These are phyloP conservation scores for Lepiota brunneoincarnata DNA, from an alignment of 768 basidiomycete species.

Conservation along the genomic window DNA sequence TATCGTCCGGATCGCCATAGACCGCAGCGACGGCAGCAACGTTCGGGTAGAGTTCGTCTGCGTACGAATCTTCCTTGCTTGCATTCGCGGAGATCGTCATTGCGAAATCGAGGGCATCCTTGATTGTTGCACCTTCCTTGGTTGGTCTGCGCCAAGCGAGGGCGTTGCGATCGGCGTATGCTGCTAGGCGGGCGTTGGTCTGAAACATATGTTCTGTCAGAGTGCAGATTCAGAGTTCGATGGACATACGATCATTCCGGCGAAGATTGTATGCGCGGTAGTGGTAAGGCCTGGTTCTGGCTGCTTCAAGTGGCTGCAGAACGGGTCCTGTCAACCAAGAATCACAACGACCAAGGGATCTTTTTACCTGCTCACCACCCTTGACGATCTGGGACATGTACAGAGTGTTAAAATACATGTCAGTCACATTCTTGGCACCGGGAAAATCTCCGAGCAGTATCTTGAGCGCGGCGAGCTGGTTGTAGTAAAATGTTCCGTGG, in stretches of 20 bases:
- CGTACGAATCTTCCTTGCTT: slow-evolving; percentile 33
- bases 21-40: slow-evolving; percentile 53
- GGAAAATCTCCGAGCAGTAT: slow-evolving; percentile 47
- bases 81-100: slow-evolving; percentile 40
- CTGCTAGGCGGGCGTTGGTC: slow-evolving; percentile 56
- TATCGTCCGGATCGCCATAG: slow-evolving; percentile 63
- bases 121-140: slow-evolving; percentile 49
- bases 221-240: neutral
- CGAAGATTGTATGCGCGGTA: slow-evolving; percentile 68
- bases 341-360: neutral
- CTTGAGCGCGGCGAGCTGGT: slow-evolving; percentile 56
- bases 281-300: slow-evolving; percentile 61
- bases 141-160: slow-evolving; percentile 50
- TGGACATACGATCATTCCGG: slow-evolving; percentile 58
- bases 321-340: slow-evolving; percentile 1
- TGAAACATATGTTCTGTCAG: slow-evolving; percentile 18
- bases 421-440: slow-evolving; percentile 45
- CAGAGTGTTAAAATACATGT: slow-evolving; percentile 47
- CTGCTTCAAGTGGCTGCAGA: slow-evolving; percentile 54
- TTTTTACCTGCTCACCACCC: slow-evolving; percentile 53
- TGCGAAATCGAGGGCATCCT: slow-evolving; percentile 56
- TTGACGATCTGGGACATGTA: slow-evolving; percentile 53
- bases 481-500: slow-evolving; percentile 63
- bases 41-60: slow-evolving; percentile 51
- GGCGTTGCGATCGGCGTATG: slow-evolving; percentile 40